Percentiles rank a stretch among this genome's conserved stretches.
Evolutionary conservation across 2,329 filamentous ascomycete species (phyloP).

Genomic region (Neofusicoccum umdonicola): DNA sequence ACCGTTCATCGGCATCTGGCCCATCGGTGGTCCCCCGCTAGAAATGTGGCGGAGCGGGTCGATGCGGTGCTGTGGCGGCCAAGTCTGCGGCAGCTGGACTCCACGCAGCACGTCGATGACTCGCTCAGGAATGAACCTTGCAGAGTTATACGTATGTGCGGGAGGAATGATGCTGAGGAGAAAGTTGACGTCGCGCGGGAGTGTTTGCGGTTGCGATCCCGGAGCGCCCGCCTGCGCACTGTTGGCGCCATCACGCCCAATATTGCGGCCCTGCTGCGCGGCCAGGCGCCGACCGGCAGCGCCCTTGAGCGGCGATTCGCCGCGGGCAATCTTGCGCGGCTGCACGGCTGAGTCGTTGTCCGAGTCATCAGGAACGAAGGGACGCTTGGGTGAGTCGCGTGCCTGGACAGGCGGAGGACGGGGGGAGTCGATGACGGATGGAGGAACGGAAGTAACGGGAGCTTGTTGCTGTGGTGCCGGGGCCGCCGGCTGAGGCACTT

Average conservation of each 20-base stretch:
- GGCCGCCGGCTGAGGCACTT: neutral
- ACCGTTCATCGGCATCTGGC: constrained; percentile 11
- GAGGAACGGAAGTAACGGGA: neutral
- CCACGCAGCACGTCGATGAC: constrained; percentile 72
- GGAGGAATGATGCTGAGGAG: constrained; percentile 70
- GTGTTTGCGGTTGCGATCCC: constrained; percentile 54
- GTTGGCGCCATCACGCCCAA: constrained; percentile 22
- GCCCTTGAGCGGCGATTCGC: constrained; percentile 90
- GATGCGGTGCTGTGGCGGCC: constrained; percentile 9
- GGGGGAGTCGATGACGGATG: constrained; percentile 16
- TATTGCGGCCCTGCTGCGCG: constrained; percentile 59
- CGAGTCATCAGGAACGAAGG: constrained; percentile 61
- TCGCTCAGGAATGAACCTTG: constrained; percentile 66
- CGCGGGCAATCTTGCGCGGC: constrained; percentile 81
- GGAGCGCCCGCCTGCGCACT: constrained; percentile 23
- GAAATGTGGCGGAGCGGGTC: constrained; percentile 4
- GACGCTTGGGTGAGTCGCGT: constrained; percentile 47
- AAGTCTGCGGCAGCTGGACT: constrained; percentile 50
- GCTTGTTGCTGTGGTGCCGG: neutral
- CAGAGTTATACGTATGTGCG: constrained; percentile 68
- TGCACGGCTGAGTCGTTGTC: constrained; percentile 60
- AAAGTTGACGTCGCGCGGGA: constrained; percentile 63
- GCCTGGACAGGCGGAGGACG: constrained; percentile 17
- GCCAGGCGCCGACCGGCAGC: constrained; percentile 82
- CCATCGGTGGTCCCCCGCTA: neutral